Base-by-base conservation (phyloP, 441 rosid species). In the Aleurites moluccanus region DNA sequence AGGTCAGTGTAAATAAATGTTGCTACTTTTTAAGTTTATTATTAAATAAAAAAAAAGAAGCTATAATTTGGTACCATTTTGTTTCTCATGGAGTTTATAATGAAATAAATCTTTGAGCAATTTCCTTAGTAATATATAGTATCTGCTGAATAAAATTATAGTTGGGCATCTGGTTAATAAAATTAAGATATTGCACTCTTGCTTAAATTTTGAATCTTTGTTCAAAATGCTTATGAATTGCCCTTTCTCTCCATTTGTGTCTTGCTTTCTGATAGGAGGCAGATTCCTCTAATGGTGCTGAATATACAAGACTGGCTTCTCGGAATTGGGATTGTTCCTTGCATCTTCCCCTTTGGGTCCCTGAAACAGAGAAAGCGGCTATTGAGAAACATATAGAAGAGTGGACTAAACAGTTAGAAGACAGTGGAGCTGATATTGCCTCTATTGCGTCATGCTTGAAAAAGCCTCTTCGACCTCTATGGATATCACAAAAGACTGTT, bases 271-370 rank as follows among this genome's bases (percentile, higher is more conserved):
- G 65, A 70, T 82, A 84, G 87, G 82, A 78, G 63, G 61, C 70
- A 15, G 56, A 74, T 81, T 67, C 47, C 73, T 66, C 81, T 44
- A 35, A 70, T 61, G 60, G 40, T 73, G 76, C 25, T 63, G 80
- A 72, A 69, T 69, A 42, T 47, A 66, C 38, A 62, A 81, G 77
- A 60, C 55, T 61, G 67, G 70, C 65, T 60, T 76, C 85, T 47
- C 81, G 44, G n/a, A 77, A 79, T 53, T 92, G 97, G 98, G 99
- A 95, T 75, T 89, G 93, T 82, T 86, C 88, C 25, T 83, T 95
- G 83, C 98, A 92, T 82, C 89, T 95, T 30, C 99, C 99, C 10
- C 89, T 91, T 13, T 92, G 97, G 98, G 92, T 95, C 79, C 85
- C 96, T 0, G 84, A 85, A 27, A 90, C 91, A 16, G 98, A 95